Evolutionary conservation across 345 rosid species (phyloP).

Genomic region (Euphorbia lathyris): DNA sequence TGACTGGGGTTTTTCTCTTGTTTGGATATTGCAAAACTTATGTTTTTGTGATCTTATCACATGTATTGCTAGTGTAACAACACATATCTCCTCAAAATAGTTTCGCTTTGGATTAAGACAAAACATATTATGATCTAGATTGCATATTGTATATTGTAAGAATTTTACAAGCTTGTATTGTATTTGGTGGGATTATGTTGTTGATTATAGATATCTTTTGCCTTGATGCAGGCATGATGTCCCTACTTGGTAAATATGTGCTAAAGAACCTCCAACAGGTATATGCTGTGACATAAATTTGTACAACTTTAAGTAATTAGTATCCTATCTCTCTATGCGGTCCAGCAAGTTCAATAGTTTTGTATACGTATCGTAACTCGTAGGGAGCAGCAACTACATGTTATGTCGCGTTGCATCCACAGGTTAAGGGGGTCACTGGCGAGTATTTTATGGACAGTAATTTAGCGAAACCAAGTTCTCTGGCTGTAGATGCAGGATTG

Average conservation of each 20-base stretch:
- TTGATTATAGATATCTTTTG: background rate
- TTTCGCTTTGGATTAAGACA: no score
- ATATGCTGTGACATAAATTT: background rate
- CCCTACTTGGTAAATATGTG: constrained; percentile 32
- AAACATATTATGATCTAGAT: no score
- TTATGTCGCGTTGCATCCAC: constrained; percentile 64
- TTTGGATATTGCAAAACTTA: no score
- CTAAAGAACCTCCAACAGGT: constrained; percentile 55
- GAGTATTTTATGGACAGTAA: constrained; percentile 52
- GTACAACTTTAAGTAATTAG: background rate
- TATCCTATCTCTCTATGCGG: no score
- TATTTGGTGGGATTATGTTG: background rate
- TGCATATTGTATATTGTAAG: no score
- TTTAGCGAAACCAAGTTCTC: constrained; percentile 35
- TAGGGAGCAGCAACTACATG: constrained; percentile 86
- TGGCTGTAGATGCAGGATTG: constrained; percentile 43
- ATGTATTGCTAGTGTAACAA: no score
- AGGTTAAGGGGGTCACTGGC: constrained; percentile 50
- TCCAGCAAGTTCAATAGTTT: no score
- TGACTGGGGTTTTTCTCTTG: no score
- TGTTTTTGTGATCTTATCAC: no score
- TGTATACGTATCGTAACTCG: no score
- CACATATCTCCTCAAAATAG: no score
- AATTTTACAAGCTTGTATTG: no score
- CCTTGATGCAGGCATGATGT: constrained; percentile 39